These are phyloP conservation scores for Curvularia sp. DNA, from an alignment of 2,329 filamentous ascomycete genomes.

Conservation along the genomic window DNA sequence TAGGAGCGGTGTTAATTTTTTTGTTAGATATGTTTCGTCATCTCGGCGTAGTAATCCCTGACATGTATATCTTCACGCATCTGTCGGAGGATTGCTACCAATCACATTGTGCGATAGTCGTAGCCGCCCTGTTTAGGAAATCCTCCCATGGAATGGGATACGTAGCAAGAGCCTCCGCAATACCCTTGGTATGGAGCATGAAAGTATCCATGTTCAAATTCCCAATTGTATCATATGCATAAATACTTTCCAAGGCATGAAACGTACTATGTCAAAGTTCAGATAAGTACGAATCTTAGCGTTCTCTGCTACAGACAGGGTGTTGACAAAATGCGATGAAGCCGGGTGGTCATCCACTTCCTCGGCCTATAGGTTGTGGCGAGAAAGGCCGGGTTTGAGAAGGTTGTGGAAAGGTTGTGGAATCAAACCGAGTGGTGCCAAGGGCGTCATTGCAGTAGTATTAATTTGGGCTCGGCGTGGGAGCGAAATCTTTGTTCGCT, in stretches of 20 bases:
- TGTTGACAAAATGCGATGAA: slow-evolving; percentile 45
- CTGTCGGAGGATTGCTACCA: background rate
- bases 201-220: slow-evolving; percentile 5
- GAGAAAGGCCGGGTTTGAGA: background rate
- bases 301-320: slow-evolving; percentile 34
- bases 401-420: background rate
- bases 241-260: background rate
- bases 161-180: background rate
- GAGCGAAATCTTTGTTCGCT: background rate
- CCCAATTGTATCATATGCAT: background rate
- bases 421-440: background rate
- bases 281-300: slow-evolving; percentile 50
- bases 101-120: background rate
- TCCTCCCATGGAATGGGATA: slow-evolving; percentile 1
- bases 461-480: background rate
- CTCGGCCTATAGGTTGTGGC: slow-evolving; percentile 27
- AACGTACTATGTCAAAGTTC: slow-evolving; percentile 52
- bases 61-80: background rate
- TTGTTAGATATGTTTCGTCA: background rate
- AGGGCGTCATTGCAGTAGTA: background rate
- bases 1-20: background rate
- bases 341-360: slow-evolving; percentile 48
- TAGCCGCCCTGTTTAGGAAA: slow-evolving; percentile 1
- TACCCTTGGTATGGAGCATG: background rate
- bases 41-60: background rate